Conservation (phyloP, 2,329 filamentous ascomycete genomes). For the Microdochium nivale region DNA sequence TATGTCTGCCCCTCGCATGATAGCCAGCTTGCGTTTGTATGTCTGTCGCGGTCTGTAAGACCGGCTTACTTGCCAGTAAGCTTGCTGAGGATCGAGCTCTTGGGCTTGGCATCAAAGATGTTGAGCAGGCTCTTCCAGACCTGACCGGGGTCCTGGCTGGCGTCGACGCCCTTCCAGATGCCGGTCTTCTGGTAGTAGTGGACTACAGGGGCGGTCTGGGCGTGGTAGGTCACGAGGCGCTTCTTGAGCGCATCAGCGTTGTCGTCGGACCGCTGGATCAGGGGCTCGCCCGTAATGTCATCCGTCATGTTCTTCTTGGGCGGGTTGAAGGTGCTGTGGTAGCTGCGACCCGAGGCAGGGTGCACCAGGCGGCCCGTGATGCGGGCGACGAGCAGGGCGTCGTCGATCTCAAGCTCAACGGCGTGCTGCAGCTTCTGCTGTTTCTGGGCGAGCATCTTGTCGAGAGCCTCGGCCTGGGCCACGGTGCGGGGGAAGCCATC, state of each 20-base stretch:
- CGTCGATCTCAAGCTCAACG: slow-evolving; percentile 94
- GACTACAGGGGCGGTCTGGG: slow-evolving; percentile 87
- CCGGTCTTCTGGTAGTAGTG: slow-evolving; percentile 95
- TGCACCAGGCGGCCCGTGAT: slow-evolving; percentile 96
- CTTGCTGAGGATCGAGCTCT: slow-evolving; percentile 32
- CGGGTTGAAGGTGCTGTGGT: slow-evolving; percentile 98
- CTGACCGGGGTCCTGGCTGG: slow-evolving; percentile 88
- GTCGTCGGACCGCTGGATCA: slow-evolving; percentile 94
- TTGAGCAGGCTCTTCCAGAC: slow-evolving; percentile 91
- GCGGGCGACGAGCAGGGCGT: slow-evolving; percentile 82
- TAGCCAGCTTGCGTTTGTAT: not conserved
- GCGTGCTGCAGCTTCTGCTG: slow-evolving; percentile 87
- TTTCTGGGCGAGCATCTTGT: slow-evolving; percentile 75
- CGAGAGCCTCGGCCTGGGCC: slow-evolving; percentile 87
- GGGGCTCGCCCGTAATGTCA: slow-evolving; percentile 90
- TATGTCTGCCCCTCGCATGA: not conserved
- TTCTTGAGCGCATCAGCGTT: slow-evolving; percentile 95
- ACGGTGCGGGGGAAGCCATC: slow-evolving; percentile 98
- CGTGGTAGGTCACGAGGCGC: slow-evolving; percentile 86
- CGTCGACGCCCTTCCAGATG: slow-evolving; percentile 94
- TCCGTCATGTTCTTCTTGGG: slow-evolving; percentile 92
- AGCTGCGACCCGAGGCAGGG: slow-evolving; percentile 90
- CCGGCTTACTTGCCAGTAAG: slow-evolving; percentile 19
- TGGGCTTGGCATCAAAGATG: slow-evolving; percentile 60
- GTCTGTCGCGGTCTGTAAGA: not conserved